Evolutionary conservation across 2,329 filamentous ascomycete genomes (phyloP).

Genomic region (Neopestalotiopsis sp.): DNA sequence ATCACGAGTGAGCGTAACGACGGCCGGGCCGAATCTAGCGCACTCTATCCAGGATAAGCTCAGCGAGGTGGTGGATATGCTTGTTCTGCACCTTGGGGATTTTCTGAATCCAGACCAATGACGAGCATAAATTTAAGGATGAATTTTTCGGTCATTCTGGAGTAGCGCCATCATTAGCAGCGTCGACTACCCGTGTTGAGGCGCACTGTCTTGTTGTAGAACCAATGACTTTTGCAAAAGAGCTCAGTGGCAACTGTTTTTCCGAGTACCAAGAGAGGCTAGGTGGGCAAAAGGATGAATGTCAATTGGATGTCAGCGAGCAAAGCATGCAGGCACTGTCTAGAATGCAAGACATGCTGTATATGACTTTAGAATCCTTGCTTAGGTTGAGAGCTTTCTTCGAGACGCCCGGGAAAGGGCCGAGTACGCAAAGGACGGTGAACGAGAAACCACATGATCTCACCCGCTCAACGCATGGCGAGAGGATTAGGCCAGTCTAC

Average conservation of each 20-base stretch:
- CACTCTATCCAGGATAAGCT: slow-evolving; percentile 10
- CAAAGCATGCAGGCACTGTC: background rate
- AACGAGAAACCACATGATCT: background rate
- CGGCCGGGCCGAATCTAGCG: slow-evolving; percentile 25
- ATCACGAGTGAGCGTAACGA: slow-evolving; percentile 6
- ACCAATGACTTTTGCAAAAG: background rate
- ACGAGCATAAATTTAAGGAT: background rate
- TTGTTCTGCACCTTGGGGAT: background rate
- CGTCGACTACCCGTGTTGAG: background rate
- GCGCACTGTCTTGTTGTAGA: background rate
- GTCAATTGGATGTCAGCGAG: background rate
- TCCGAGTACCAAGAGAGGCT: background rate
- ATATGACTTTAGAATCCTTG: background rate
- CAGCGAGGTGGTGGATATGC: background rate
- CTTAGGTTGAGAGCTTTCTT: background rate
- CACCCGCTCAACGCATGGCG: background rate
- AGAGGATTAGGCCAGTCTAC: background rate
- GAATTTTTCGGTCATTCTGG: slow-evolving; percentile 3
- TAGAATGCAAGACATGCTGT: background rate
- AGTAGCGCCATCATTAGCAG: background rate
- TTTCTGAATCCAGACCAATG: background rate
- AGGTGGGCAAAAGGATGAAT: background rate
- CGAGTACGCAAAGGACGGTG: background rate
- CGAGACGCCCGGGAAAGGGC: background rate
- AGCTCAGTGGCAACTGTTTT: background rate